A percentile compares a stretch with the other conserved stretches of the same genome.
Conservation (phyloP, 2,329 filamentous ascomycete species). For the Niveomyces coronatus region DNA sequence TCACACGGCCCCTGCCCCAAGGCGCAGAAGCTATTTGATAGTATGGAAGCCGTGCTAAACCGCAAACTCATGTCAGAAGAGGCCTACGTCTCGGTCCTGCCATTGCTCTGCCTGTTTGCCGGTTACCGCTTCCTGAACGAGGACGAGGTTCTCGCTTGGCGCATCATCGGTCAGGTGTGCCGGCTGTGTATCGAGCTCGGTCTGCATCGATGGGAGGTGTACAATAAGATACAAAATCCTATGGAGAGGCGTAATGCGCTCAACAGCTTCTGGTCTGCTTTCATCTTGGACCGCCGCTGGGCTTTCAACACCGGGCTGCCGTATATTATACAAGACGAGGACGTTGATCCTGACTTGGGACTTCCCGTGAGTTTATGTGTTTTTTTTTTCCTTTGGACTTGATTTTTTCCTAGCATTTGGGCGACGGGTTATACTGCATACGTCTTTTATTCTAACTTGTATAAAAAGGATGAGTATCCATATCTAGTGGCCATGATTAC, state of each 20-base stretch:
- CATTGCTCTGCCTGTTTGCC: conserved; percentile 41
- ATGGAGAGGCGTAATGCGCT: conserved; percentile 57
- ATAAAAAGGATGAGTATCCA: conserved; percentile 40
- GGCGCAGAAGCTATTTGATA: conserved; percentile 63
- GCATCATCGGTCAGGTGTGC: conserved; percentile 73
- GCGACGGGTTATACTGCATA: too few species aligned
- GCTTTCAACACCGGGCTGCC: conserved; percentile 83
- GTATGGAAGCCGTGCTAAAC: conserved; percentile 63
- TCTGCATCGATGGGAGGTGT: conserved; percentile 67
- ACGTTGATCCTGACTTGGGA: conserved; percentile 71
- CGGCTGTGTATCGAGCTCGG: conserved; percentile 73
- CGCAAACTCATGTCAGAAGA: conserved; percentile 48
- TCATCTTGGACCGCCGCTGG: conserved; percentile 78
- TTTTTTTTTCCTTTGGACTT: too few species aligned
- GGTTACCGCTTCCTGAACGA: conserved; percentile 76
- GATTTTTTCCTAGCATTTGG: neutral
- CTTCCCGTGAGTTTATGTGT: conserved; percentile 61
- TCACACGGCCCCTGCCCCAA: conserved; percentile 68
- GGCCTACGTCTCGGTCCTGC: conserved; percentile 36
- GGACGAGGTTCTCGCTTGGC: conserved; percentile 78
- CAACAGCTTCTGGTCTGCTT: conserved; percentile 77
- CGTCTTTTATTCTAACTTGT: conserved; percentile 14
- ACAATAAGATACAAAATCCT: conserved; percentile 58
- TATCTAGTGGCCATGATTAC: conserved; percentile 78
- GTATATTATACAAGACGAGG: conserved; percentile 73